phyloP scores from a whole-genome alignment of 805 yeast species.

The Blastobotrys muscicola region DNA sequence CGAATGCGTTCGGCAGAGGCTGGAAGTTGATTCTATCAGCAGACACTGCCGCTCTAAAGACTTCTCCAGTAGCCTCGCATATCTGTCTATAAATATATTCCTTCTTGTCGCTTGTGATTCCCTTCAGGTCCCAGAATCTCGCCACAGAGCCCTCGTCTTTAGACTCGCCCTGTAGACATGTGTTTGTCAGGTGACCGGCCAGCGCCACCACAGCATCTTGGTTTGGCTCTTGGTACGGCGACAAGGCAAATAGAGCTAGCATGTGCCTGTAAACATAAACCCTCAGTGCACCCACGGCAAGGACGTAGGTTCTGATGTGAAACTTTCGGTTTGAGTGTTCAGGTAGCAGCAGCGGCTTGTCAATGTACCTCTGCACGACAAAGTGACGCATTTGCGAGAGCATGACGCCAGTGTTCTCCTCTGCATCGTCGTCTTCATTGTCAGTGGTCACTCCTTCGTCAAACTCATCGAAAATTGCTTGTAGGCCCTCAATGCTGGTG shows the following conservation, averaged over 20 bases:
- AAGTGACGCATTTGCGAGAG: constrained; percentile 87
- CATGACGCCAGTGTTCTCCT: constrained; percentile 46
- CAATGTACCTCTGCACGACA: constrained; percentile 74
- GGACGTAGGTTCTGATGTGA: constrained; percentile 79
- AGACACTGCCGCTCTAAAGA: constrained; percentile 70
- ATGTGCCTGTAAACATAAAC: constrained; percentile 77
- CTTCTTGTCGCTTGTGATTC: constrained; percentile 31
- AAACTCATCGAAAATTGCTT: constrained; percentile 72
- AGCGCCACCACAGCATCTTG: constrained; percentile 28
- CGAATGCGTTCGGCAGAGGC: constrained; percentile 73
- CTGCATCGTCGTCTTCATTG: constrained; percentile 40
- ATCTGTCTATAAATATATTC: constrained; percentile 43
- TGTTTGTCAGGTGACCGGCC: constrained; percentile 82
- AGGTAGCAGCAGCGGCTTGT: constrained; percentile 55
- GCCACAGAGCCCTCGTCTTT: constrained; percentile 39
- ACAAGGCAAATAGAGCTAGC: constrained; percentile 70
- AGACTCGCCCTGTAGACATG: constrained; percentile 66
- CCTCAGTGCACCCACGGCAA: constrained; percentile 60
- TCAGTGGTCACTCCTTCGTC: constrained; percentile 64
- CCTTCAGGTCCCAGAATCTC: constrained; percentile 50
- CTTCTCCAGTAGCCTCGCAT: constrained; percentile 51
- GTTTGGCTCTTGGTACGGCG: constrained; percentile 34
- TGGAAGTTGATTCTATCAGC: constrained; percentile 81
- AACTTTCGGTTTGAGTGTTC: constrained; percentile 63
- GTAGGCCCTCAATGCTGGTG: constrained; percentile 67